Evolutionary conservation across 139 green algal genomes (phyloP), one percentile per base, ranked within the genome.

Genomic region (Astrephomene gubernaculifera): DNA sequence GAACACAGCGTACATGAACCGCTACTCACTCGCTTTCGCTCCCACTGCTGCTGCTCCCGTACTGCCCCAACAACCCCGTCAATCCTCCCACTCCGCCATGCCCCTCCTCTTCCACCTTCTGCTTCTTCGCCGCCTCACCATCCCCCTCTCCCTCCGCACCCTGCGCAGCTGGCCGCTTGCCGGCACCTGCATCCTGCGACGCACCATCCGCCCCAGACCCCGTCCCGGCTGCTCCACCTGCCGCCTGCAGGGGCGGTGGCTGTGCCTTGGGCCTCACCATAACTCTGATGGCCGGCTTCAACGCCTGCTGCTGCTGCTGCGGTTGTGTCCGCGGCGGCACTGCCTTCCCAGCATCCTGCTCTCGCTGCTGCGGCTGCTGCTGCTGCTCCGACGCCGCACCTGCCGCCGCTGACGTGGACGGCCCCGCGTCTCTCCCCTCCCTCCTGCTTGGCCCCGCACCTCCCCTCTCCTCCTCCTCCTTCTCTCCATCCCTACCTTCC

Each of bases 41-140:
- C 9, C 60, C 79, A 27, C 81, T 88, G 68, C 68, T 75, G 68
- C n/a, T n/a, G n/a, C 85, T 89, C 4, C 81, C 83, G 65, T 90
- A 91, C 12, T 53, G 64, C 25, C 87, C 90, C 22, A 93, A 36
- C 54, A 90, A n/a, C 31, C 83, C 89, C 33, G 72, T 36, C 49
- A 92, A 67, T 3, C 57, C 67, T 2, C 45, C 69, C 27, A 10
- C 53, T 10, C 8, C 5, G 4, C 7, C 52, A 17, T 7, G 29
- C 1, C 4, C 65, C 29, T 31, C 54, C 72, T 70, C 49, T 74
- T 45, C 71, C 44, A 38, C 60, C 61, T 80, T 79, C 29, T 35
- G 29, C 31, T 35, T 63, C 65, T 52, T 70, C 25, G 57, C 52
- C 2, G 10, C 53, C 0, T 54, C 53, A 22, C 22, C n/a, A 22